A percentile compares a stretch with the other conserved stretches of the same genome.
phyloP scores from a whole-genome alignment of 2,329 filamentous ascomycete species.

The Sporothrix globosa region DNA sequence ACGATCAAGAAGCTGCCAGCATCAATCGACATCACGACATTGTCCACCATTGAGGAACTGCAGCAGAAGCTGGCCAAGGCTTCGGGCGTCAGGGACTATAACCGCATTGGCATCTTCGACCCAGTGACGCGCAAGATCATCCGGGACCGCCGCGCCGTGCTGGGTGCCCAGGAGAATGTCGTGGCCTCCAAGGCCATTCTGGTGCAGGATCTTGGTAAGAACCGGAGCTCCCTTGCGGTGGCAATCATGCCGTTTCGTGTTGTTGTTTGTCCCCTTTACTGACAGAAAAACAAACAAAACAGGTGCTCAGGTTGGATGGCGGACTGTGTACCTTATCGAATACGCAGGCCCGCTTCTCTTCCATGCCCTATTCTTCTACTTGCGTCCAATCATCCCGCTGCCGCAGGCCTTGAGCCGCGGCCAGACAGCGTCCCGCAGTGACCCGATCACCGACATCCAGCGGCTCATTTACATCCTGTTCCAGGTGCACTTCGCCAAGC shows the following conservation, averaged over 20 bases:
- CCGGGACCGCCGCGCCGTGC: slow-evolving; percentile 62
- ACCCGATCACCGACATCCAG: slow-evolving; percentile 63
- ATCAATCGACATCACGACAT: slow-evolving; percentile 52
- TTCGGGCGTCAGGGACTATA: slow-evolving; percentile 58
- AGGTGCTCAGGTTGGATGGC: slow-evolving; percentile 91
- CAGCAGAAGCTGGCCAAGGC: slow-evolving; percentile 59
- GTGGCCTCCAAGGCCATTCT: slow-evolving; percentile 63
- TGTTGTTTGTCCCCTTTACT: background rate
- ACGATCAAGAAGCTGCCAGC: slow-evolving; percentile 59
- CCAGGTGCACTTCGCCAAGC: slow-evolving; percentile 85
- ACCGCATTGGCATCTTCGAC: slow-evolving; percentile 66
- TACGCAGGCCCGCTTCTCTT: slow-evolving; percentile 91
- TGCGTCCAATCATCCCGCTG: slow-evolving; percentile 70
- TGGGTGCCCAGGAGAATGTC: slow-evolving; percentile 55
- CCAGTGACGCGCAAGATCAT: slow-evolving; percentile 64
- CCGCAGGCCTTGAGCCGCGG: slow-evolving; percentile 35
- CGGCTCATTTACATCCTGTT: slow-evolving; percentile 74
- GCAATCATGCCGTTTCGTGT: background rate
- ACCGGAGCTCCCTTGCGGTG: slow-evolving; percentile 35
- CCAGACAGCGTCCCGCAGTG: slow-evolving; percentile 45
- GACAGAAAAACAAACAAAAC: background rate
- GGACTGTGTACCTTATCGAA: slow-evolving; percentile 91
- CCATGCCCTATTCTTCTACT: slow-evolving; percentile 73
- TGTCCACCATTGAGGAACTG: slow-evolving; percentile 63
- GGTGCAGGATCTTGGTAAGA: slow-evolving; percentile 88